Percentiles rank a stretch among this genome's conserved stretches.
Evolutionary conservation across 2,329 filamentous ascomycete species (phyloP).

Genomic region (Pseudofabraea citricarpa): DNA sequence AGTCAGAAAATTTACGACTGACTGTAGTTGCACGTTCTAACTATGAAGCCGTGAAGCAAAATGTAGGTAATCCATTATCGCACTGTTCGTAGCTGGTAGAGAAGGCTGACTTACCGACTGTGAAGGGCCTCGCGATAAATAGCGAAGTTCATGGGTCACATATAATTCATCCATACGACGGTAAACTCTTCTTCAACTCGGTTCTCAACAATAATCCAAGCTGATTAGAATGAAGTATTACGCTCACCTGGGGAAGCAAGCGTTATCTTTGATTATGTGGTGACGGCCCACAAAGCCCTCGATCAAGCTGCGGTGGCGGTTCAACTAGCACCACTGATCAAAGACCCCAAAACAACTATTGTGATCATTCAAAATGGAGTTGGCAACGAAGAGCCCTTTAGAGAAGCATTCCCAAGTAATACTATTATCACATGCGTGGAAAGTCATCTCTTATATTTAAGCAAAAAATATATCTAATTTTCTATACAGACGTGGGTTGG

Average conservation of each 20-base stretch:
- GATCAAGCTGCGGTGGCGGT: constrained; percentile 33
- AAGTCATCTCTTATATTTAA: too few species aligned
- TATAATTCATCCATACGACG: constrained; percentile 40
- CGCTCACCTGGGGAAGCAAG: too few species aligned
- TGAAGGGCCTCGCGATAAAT: constrained; percentile 40
- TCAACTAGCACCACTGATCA: constrained; percentile 30
- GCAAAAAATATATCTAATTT: too few species aligned
- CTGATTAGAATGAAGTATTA: too few species aligned
- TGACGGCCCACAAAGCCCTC: constrained; percentile 52
- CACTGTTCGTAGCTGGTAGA: constrained; percentile 28
- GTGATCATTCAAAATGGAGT: constrained; percentile 60
- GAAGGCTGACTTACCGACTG: constrained; percentile 9
- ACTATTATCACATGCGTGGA: constrained; percentile 53
- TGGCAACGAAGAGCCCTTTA: constrained; percentile 52
- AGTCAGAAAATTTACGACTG: constrained; percentile 39
- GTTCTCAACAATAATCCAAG: too few species aligned
- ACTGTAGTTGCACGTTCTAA: constrained; percentile 59
- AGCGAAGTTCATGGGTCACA: constrained; percentile 53
- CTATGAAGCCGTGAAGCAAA: constrained; percentile 46
- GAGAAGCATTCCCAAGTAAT: constrained; percentile 40
- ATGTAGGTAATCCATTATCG: constrained; percentile 36
- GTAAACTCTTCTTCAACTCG: constrained; percentile 19
- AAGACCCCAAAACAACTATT: constrained; percentile 40
- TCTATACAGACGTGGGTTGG: constrained; percentile 51
- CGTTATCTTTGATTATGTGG: constrained; percentile 47